A percentile compares a stretch with the other conserved stretches of the same genome.
phyloP scores from a whole-genome alignment of 75 land plant genomes.

The Cunninghamia lanceolata region DNA sequence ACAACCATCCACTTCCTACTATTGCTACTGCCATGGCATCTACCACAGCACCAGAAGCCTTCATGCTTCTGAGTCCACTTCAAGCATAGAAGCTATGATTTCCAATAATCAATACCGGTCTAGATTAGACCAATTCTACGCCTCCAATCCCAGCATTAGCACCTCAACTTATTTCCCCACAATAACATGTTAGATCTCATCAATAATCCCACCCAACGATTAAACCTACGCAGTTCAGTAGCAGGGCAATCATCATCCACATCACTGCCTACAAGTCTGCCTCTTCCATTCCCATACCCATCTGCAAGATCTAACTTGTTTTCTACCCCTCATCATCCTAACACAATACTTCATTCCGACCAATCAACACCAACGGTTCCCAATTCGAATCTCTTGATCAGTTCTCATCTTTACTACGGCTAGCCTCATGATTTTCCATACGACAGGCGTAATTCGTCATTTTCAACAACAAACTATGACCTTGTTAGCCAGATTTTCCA shows the following conservation, averaged over 20 bases:
- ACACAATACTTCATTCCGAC: background rate
- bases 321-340: background rate
- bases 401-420: background rate
- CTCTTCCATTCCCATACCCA: slow-evolving; percentile 9
- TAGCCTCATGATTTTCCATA: slow-evolving; percentile 8
- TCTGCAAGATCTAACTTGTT: background rate
- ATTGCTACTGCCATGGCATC: slow-evolving; percentile 94
- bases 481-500: too few relatives aligned
- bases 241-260: too few relatives aligned
- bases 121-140: slow-evolving; percentile 14
- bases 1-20: slow-evolving; percentile 84
- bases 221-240: background rate
- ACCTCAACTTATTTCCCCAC: slow-evolving; percentile 47
- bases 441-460: background rate
- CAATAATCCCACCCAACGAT: slow-evolving; percentile 11
- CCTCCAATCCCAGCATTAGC: slow-evolving; percentile 28
- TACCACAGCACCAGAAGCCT: slow-evolving; percentile 82
- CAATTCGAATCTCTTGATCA: background rate
- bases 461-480: too few relatives aligned
- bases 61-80: slow-evolving; percentile 72
- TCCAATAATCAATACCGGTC: background rate
- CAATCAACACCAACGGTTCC: too few relatives aligned
- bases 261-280: too few relatives aligned
- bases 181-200: slow-evolving; percentile 74
- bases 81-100: slow-evolving; percentile 10